These are phyloP conservation scores for Stropharia rugosoannulata DNA, from an alignment of 768 basidiomycete genomes.

Conservation along the genomic window DNA sequence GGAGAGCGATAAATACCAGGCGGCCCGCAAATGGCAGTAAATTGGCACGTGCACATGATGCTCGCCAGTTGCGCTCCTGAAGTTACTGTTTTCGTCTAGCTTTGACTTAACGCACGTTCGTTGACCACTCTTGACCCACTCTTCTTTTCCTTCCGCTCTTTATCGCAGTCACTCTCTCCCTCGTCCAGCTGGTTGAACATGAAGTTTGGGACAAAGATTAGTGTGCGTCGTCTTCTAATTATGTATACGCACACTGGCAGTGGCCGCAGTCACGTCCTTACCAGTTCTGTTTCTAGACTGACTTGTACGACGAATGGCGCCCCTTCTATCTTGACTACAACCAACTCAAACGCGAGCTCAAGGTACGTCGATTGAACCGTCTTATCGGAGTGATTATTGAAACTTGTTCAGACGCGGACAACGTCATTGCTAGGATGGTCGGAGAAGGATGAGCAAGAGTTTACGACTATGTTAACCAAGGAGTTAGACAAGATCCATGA, in stretches of 20 bases:
- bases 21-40: background rate
- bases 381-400: background rate
- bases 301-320: slow-evolving; percentile 88
- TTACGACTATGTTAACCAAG: slow-evolving; percentile 72
- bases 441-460: slow-evolving; percentile 77
- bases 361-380: slow-evolving; percentile 42
- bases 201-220: slow-evolving; percentile 85
- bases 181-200: slow-evolving; percentile 31
- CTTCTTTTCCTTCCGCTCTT: background rate
- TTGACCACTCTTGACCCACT: slow-evolving; percentile 3
- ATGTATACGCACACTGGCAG: background rate
- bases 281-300: slow-evolving; percentile 45
- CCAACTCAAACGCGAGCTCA: slow-evolving; percentile 85
- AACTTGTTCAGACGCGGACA: slow-evolving; percentile 12
- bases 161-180: slow-evolving; percentile 1
- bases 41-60: background rate
- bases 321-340: slow-evolving; percentile 92
- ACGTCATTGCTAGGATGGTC: slow-evolving; percentile 52
- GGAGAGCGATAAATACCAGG: background rate
- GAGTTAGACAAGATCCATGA: slow-evolving; percentile 94
- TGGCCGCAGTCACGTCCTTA: too few species aligned
- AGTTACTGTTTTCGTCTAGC: background rate
- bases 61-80: background rate
- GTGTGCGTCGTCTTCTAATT: slow-evolving; percentile 34
- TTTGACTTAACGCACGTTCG: slow-evolving; percentile 28